A percentile compares a stretch with the other conserved stretches of the same genome.
phyloP scores from a whole-genome alignment of 805 yeast species.

The Henningerozyma blattae region DNA sequence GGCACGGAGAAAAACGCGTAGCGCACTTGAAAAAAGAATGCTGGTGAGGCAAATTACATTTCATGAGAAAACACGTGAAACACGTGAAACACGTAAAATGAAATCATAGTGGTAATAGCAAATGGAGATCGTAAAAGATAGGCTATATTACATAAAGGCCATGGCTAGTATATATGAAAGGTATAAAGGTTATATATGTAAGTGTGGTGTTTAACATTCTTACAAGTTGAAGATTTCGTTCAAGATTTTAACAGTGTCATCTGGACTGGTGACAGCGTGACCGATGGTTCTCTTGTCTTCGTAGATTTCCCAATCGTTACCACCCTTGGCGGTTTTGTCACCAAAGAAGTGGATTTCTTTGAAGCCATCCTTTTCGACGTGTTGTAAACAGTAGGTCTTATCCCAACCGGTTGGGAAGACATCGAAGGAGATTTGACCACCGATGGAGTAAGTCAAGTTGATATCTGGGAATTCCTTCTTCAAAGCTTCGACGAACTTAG shows the following conservation, averaged over 20 bases:
- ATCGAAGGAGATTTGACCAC: slow-evolving; percentile 98
- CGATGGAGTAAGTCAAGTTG: slow-evolving; percentile 90
- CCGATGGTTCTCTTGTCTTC: slow-evolving; percentile 88
- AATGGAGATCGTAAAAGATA: too few relatives aligned
- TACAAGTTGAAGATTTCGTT: slow-evolving; percentile 55
- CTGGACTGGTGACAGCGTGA: slow-evolving; percentile 83
- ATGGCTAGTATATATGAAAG: too few relatives aligned
- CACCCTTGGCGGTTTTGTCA: slow-evolving; percentile 94
- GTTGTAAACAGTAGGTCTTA: slow-evolving; percentile 94
- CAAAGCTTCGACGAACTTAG: slow-evolving; percentile 72
- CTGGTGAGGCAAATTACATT: too few relatives aligned
- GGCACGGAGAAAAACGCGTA: too few relatives aligned
- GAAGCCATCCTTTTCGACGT: slow-evolving; percentile 77
- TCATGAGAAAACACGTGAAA: too few relatives aligned
- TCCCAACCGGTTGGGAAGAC: slow-evolving; percentile 99
- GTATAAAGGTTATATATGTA: too few relatives aligned
- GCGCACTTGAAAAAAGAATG: too few relatives aligned
- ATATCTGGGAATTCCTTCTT: slow-evolving; percentile 72
- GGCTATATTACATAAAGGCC: too few relatives aligned
- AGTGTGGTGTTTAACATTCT: too few relatives aligned
- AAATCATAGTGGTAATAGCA: too few relatives aligned
- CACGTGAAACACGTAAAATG: too few relatives aligned
- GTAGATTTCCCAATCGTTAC: slow-evolving; percentile 97
- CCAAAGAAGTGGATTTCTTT: slow-evolving; percentile 93
- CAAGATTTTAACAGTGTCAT: slow-evolving; percentile 76